Evolutionary conservation across 495 filamentous ascomycete species (phyloP).

Genomic region (Talaromyces trachyspermus): DNA sequence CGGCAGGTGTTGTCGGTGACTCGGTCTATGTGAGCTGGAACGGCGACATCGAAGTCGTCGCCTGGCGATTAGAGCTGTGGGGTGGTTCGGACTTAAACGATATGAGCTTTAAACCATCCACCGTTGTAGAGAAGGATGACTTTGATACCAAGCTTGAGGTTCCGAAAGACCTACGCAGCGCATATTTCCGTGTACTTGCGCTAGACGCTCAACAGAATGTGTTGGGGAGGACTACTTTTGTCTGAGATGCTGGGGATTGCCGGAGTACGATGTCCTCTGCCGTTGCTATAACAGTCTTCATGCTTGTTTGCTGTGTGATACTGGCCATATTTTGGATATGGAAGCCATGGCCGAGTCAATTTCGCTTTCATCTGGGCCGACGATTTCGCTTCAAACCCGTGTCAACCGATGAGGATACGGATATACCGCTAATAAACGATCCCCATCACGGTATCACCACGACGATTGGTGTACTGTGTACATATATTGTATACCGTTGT

Average conservation of each 20-base stretch:
- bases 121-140: conserved; percentile 11
- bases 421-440: neutral
- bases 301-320: neutral
- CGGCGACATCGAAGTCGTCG: conserved; percentile 34
- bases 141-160: neutral
- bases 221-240: neutral
- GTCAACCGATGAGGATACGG: neutral
- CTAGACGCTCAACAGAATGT: neutral
- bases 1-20: conserved; percentile 19
- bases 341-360: neutral
- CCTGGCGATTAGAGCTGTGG: conserved; percentile 28
- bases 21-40: conserved; percentile 39
- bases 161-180: neutral
- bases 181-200: neutral
- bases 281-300: neutral
- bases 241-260: neutral
- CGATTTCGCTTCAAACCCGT: neutral
- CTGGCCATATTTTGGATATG: neutral
- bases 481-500: too few relatives aligned
- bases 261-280: neutral
- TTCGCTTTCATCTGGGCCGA: neutral
- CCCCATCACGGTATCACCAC: too few relatives aligned
- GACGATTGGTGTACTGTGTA: too few relatives aligned
- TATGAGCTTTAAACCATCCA: conserved; percentile 4
- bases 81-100: conserved; percentile 11